A percentile compares a stretch with the other conserved stretches of the same genome.
phyloP scores from a whole-genome alignment of 1,139 yeast genomes.

The Chernovozyma aurita region DNA sequence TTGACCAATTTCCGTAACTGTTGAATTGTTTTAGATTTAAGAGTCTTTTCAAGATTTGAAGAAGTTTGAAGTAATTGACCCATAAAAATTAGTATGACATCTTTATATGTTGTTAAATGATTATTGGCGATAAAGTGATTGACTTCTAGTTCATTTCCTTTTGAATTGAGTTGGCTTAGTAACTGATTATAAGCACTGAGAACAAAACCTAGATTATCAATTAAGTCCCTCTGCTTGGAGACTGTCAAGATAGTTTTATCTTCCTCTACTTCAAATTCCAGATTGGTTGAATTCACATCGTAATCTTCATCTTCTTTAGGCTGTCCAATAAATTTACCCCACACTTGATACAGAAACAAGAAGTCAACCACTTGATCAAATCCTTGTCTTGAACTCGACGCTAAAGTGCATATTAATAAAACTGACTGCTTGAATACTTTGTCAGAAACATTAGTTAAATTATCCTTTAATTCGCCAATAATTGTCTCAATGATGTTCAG shows the following conservation, averaged over 20 bases:
- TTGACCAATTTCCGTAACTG: conserved; percentile 55
- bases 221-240: conserved; percentile 54
- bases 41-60: conserved; percentile 61
- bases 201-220: conserved; percentile 58
- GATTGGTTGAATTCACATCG: conserved; percentile 5
- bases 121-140: conserved; percentile 10
- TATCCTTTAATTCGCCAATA: conserved; percentile 53
- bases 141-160: conserved; percentile 31
- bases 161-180: conserved; percentile 10
- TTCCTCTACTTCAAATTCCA: background rate
- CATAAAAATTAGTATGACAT: conserved; percentile 59
- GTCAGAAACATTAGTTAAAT: conserved; percentile 44
- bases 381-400: conserved; percentile 29
- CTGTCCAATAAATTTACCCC: conserved; percentile 35
- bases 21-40: conserved; percentile 62
- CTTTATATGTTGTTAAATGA: conserved; percentile 41
- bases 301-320: conserved; percentile 12
- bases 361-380: conserved; percentile 44
- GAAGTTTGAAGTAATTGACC: conserved; percentile 66
- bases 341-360: conserved; percentile 27
- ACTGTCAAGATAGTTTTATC: conserved; percentile 25
- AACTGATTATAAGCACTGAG: conserved; percentile 22
- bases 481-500: conserved; percentile 30
- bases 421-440: conserved; percentile 60
- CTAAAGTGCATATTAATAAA: conserved; percentile 53